Base-by-base conservation (phyloP, 1,284 basidiomycete species). In the Serendipita sp. region DNA sequence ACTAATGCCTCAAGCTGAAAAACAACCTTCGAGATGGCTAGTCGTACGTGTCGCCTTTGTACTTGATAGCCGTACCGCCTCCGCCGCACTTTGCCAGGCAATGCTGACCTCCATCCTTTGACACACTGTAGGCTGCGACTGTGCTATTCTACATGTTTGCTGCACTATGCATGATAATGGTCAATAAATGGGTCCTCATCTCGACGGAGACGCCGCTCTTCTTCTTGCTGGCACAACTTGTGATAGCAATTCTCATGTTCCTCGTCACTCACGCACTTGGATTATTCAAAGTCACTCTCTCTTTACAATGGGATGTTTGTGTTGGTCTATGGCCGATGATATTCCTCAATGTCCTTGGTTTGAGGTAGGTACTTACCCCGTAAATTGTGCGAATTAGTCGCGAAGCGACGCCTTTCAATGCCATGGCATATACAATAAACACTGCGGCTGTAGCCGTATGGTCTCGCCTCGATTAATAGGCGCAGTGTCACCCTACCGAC, bases 91-190 rank as follows among this genome's bases (percentile, higher is more conserved):
- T 38, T 49, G 45, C n/a, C 8, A 10, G 45, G 45, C n/a, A 22
- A 49, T 49, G n/a, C 58, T 44, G 29, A 44, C 42, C 34, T 17
- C 60, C 34, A 62, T 29, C 29, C 3, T 60, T 12, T 6, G 38
- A 38, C 38, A 38, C 12, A 5, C 10, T 42, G 13, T 69, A 87
- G 85, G 77, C 72, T 47, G 83, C 79, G 41, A 87, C 87, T 3
- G 85, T 88, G 6, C 71, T 77, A 32, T 91, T 91, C 74, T 91
- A 91, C 70, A 78, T 91, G 53, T 80, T 89, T n/a, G 87, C 88
- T 62, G 88, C 88, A 26, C 74, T 91, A 61, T 79, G 87, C 69
- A 88, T 91, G 74, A 69, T 88, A 82, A 50, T 53, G 60, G 5
- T 42, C 29, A 88, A 90, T 70, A 89, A 88, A 85, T 88, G 85